These are phyloP conservation scores for Cotoneaster glaucophyllus DNA, from an alignment of 306 rosid species.

Conservation along the genomic window DNA sequence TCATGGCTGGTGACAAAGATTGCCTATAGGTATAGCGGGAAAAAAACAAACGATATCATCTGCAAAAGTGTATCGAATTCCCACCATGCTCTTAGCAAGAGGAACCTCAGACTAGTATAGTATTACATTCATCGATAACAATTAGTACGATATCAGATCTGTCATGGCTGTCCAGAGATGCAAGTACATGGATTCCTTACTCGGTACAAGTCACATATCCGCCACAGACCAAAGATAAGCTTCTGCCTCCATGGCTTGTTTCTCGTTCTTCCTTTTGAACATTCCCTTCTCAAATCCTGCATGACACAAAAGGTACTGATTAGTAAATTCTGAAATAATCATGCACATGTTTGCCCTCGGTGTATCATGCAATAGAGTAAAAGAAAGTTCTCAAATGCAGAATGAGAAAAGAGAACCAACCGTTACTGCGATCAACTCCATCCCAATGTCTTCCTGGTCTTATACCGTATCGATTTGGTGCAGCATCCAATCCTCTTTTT, in stretches of 20 bases:
- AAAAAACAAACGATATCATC: too few relatives aligned
- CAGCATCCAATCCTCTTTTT: constrained; percentile 67
- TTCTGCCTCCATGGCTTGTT: constrained; percentile 65
- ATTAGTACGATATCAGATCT: too few relatives aligned
- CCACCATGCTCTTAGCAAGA: too few relatives aligned
- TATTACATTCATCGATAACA: too few relatives aligned
- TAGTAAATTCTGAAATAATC: background rate
- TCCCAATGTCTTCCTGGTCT: constrained; percentile 96
- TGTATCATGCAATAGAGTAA: background rate
- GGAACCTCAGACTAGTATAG: too few relatives aligned
- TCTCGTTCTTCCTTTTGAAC: constrained; percentile 71
- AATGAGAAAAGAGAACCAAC: constrained; percentile 38
- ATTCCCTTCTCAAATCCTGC: constrained; percentile 68
- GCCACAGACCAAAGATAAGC: constrained; percentile 93
- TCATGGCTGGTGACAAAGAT: too few relatives aligned
- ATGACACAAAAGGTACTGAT: constrained; percentile 5
- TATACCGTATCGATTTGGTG: constrained; percentile 74
- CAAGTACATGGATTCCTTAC: background rate
- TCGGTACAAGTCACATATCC: constrained; percentile 57
- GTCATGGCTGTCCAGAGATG: too few relatives aligned
- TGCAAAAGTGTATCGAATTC: too few relatives aligned
- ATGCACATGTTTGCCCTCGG: background rate
- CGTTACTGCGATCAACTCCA: constrained; percentile 87
- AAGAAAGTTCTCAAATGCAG: background rate
- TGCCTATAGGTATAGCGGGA: too few relatives aligned